Conservation (phyloP, 306 rosid species). For the Quercus cerris region DNA sequence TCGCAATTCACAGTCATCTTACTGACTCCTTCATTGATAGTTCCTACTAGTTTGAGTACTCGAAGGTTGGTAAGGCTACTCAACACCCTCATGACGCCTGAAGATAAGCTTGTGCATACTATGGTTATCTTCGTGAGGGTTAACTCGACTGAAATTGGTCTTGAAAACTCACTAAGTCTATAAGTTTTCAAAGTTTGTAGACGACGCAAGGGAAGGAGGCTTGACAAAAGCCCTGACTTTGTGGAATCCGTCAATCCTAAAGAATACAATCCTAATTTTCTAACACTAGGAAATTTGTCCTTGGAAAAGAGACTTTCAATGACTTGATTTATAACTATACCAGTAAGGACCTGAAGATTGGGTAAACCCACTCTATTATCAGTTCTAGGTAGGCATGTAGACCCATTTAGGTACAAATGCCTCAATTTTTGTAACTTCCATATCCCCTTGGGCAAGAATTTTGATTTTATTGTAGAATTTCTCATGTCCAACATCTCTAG, state of each 20-base stretch:
- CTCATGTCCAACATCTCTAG: not conserved
- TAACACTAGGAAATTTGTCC: slow-evolving; percentile 9
- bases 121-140: not conserved
- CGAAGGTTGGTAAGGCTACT: slow-evolving; percentile 17
- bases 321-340: not conserved
- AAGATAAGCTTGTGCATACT: not conserved
- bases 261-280: not conserved
- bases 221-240: not conserved
- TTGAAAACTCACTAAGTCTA: not conserved
- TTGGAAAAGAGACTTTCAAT: not conserved
- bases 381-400: too few species aligned
- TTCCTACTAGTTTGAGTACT: not conserved
- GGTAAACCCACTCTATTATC: too few species aligned
- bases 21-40: too few species aligned
- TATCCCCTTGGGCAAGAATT: not conserved
- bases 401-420: not conserved
- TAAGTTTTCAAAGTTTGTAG: not conserved
- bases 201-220: not conserved
- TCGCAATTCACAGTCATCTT: too few species aligned
- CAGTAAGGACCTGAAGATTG: slow-evolving; percentile 18
- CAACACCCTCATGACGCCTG: not conserved
- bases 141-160: not conserved
- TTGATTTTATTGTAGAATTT: too few species aligned
- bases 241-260: too few species aligned
- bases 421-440: not conserved